Evolutionary conservation across 805 yeast species (phyloP), one percentile per base, ranked within the genome.

Genomic region (Yarrowia sp.): DNA sequence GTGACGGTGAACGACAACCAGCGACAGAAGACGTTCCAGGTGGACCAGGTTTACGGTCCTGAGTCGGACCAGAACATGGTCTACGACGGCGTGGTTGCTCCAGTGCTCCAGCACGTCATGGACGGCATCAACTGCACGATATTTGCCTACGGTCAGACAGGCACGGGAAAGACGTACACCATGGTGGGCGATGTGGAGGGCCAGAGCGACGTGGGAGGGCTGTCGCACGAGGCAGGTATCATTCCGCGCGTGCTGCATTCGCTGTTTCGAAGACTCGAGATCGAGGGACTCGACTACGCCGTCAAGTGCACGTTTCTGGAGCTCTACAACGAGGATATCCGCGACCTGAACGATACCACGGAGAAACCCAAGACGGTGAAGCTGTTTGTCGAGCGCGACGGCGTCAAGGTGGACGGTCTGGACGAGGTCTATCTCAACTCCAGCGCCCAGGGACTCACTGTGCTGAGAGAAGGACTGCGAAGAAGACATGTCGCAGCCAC

Each of bases 101-200:
- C 85, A 12, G 72, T 84, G 61, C 78, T 86, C 53, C 78, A 80
- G 24, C 96, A 92, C 65, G 80, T 90, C 63, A 74, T 90, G 63
- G 75, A 79, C 59, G 96, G 93, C 19, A 87, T 85, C 70, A 90
- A 89, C 70, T 90, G 91, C 66, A 87, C 96, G 0, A 80, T 90
- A 27, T 78, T 90, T 66, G 96, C 94, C 0, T 91, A 91, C 73
- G 97, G 97, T 5, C 96, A 90, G 80, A 90, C 96, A 0, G 94
- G 96, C 0, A 88, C 96, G 0, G 96, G 96, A 24, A 90, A 90
- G 68, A 90, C 97, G 4, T 69, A 67, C 60, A 76, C 88, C 12
- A 84, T 84, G 94, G 83, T 86, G 6, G 94, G 96, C 6, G 87
- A 87, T 55, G 80, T 76, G 61, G 47, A 72, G 66, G 62, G 59